Evolutionary conservation across 257 asterid species (phyloP).

Genomic region (Petrea volubilis): DNA sequence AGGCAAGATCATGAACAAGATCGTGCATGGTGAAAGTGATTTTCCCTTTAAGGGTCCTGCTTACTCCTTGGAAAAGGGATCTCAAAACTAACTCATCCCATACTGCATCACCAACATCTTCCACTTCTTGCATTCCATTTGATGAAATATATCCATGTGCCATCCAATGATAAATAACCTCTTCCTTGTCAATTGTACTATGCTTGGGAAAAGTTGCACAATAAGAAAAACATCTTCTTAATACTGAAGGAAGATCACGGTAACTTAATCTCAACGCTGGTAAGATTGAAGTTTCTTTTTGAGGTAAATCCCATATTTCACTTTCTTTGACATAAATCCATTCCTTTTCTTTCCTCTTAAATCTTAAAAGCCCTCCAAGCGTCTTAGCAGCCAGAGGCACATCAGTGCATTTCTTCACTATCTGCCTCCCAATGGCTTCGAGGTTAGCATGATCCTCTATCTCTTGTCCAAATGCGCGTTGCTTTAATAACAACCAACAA

Average conservation of each 20-base stretch:
- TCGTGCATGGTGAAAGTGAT: slow-evolving; percentile 28
- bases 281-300: too few relatives aligned
- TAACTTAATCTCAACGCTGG: too few relatives aligned
- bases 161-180: slow-evolving; percentile 30
- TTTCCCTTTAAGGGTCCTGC: background rate
- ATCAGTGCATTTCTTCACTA: too few relatives aligned
- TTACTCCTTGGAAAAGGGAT: too few relatives aligned
- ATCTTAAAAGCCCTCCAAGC: too few relatives aligned
- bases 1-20: slow-evolving; percentile 42
- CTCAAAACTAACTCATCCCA: slow-evolving; percentile 35
- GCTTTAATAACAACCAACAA: slow-evolving; percentile 28
- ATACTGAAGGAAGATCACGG: too few relatives aligned
- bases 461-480: slow-evolving; percentile 13
- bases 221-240: slow-evolving; percentile 27
- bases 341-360: background rate
- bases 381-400: slow-evolving; percentile 1
- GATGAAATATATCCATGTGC: slow-evolving; percentile 33
- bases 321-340: too few relatives aligned
- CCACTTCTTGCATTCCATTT: slow-evolving; percentile 11
- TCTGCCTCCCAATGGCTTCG: too few relatives aligned
- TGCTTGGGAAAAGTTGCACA: slow-evolving; percentile 30
- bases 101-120: slow-evolving; percentile 29
- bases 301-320: too few relatives aligned
- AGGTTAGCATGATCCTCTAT: too few relatives aligned
- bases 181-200: slow-evolving; percentile 1